Evolutionary conservation across 495 filamentous ascomycete genomes (phyloP), one percentile per base, ranked within the genome.

Genomic region (Choiromyces venosus): DNA sequence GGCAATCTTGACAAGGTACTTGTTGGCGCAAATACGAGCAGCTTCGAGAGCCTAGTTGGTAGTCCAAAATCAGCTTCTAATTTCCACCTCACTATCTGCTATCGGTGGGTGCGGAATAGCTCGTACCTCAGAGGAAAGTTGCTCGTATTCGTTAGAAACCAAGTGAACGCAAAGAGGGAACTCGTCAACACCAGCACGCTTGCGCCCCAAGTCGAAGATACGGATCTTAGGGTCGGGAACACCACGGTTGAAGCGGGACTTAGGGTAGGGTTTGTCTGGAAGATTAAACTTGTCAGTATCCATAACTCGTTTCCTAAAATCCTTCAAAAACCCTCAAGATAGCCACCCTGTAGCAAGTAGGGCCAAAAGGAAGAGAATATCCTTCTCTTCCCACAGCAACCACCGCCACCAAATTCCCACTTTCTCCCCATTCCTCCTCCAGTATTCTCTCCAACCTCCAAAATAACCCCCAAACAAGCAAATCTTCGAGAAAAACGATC

Each of bases 191-290:
- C 87, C 91, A 78, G 95, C 95, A 86, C 92, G 92, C 93, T 99
- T 99, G 84, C 95, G 93, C 86, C 95, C 95, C 74, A 98, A 91
- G 87, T 99, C 95, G 89, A 96, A 99, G 90, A 99, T 98, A 82
- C 93, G 91, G 83, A 97, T 97, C 90, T 99, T 97, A 77, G 93
- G 91, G 87, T 98, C 94, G 83, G 95, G 95, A 79, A 99, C 95
- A 97, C 95, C 95, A 88, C 95, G 93, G 90, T 99, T 99, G 92
- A 97, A 99, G 77, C 95, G 92, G 76, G 93, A 97, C 91, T 99
- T 97, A 80, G 95, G 95, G 87, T 98, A 99, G 83, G 95, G 93
- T 92, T 97, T 81, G 76, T 81, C 80, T 81, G 21, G 76, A 25
- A 46, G n/a, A 75, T 35, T 66, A 29, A 44, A 65, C 29, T 35